These are phyloP conservation scores for Isoetes taiwanensis DNA, from an alignment of 75 land plant species.

Conservation along the genomic window DNA sequence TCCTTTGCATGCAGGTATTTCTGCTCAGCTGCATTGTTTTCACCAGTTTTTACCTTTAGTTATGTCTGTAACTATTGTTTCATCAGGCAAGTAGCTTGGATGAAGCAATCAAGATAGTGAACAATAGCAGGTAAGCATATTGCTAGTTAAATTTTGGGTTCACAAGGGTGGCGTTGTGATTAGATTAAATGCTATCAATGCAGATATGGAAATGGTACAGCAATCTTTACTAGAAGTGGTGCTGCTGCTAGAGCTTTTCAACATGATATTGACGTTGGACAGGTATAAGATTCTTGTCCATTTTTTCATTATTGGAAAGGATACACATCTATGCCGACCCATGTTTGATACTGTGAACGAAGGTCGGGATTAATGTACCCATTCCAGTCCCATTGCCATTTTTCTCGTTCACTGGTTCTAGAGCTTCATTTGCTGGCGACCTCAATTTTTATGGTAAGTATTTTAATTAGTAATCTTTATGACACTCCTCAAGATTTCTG, in stretches of 20 bases:
- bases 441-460: slow-evolving; percentile 75
- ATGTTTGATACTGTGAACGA: background rate
- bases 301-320: background rate
- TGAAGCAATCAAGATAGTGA: slow-evolving; percentile 73
- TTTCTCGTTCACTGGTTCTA: slow-evolving; percentile 89
- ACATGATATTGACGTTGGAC: slow-evolving; percentile 81
- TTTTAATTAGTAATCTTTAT: background rate
- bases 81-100: slow-evolving; percentile 72
- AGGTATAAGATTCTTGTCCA: slow-evolving; percentile 43
- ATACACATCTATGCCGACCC: no score
- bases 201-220: slow-evolving; percentile 91
- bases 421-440: slow-evolving; percentile 90
- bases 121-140: slow-evolving; percentile 46
- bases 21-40: background rate
- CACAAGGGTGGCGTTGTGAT: background rate
- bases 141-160: background rate
- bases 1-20: slow-evolving; percentile 74
- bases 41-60: no score
- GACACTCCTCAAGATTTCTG: background rate
- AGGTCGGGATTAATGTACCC: slow-evolving; percentile 90
- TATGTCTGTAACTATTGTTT: no score
- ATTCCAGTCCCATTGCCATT: slow-evolving; percentile 94
- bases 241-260: slow-evolving; percentile 82
- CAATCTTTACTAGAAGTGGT: slow-evolving; percentile 83
- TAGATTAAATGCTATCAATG: background rate